A percentile compares a stretch with the other conserved stretches of the same genome.
Evolutionary conservation across 1,284 basidiomycete genomes (phyloP).

Genomic region (Malassezia equina): DNA sequence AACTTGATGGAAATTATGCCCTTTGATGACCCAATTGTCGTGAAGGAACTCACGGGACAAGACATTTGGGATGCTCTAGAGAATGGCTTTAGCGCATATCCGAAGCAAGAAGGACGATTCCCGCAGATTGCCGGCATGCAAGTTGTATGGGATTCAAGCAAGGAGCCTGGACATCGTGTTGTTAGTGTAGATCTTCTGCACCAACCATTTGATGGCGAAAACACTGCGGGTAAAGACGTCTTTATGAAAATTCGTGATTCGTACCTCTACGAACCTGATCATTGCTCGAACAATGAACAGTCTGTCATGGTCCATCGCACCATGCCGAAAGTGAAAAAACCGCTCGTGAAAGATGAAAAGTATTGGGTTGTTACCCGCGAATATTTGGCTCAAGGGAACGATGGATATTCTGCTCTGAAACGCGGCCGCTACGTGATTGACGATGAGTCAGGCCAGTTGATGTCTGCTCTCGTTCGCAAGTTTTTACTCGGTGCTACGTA

Average conservation of each 20-base stretch:
- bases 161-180: slow-evolving; percentile 32
- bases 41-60: slow-evolving; percentile 69
- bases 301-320: slow-evolving; percentile 22
- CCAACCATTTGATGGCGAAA: slow-evolving; percentile 20
- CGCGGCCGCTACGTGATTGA: slow-evolving; percentile 65
- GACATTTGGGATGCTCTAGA: slow-evolving; percentile 74
- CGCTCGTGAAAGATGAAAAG: slow-evolving; percentile 24
- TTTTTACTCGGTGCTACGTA: slow-evolving; percentile 61
- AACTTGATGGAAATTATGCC: slow-evolving; percentile 78
- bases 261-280: background rate
- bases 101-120: slow-evolving; percentile 85
- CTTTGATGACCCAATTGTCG: slow-evolving; percentile 71
- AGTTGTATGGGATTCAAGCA: slow-evolving; percentile 74
- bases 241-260: slow-evolving; percentile 4
- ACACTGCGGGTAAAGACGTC: background rate
- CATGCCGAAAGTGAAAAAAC: slow-evolving; percentile 19
- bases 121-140: slow-evolving; percentile 76
- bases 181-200: slow-evolving; percentile 31
- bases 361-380: slow-evolving; percentile 69
- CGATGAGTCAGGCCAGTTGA: slow-evolving; percentile 70
- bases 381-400: slow-evolving; percentile 61
- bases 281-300: slow-evolving; percentile 49
- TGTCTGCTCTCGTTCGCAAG: slow-evolving; percentile 70
- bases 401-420: slow-evolving; percentile 66
- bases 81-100: slow-evolving; percentile 65